Evolutionary conservation across 129 eudicot species (phyloP).

Genomic region (Flaveria bidentis): DNA sequence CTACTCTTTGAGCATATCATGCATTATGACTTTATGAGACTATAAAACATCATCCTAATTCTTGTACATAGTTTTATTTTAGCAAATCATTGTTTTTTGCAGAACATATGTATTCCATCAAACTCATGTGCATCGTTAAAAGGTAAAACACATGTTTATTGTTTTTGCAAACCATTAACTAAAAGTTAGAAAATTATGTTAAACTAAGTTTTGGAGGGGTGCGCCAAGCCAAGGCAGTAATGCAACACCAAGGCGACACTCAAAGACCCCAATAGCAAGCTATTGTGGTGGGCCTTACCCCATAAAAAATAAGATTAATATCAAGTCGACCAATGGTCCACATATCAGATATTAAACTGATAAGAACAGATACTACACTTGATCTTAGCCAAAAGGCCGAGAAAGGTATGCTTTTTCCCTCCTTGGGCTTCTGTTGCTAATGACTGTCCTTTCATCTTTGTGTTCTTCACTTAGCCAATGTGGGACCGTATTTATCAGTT

Average conservation of each 20-base stretch:
- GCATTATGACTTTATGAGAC: too few relatives aligned
- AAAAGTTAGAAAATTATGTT: too few relatives aligned
- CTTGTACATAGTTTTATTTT: too few relatives aligned
- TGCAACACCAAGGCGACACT: background rate
- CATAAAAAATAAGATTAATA: slow-evolving; percentile 5
- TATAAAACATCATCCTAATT: too few relatives aligned
- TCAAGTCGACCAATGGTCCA: background rate
- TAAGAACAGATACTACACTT: slow-evolving; percentile 66
- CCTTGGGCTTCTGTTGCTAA: too few relatives aligned
- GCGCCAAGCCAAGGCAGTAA: background rate
- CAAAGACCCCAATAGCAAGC: background rate
- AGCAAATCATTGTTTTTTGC: too few relatives aligned
- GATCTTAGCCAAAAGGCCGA: slow-evolving; percentile 95
- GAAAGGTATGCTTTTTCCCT: slow-evolving; percentile 54
- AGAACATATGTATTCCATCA: too few relatives aligned
- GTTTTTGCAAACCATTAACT: too few relatives aligned
- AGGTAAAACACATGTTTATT: too few relatives aligned
- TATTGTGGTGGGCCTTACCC: background rate
- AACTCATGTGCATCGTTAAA: too few relatives aligned
- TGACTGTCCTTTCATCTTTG: too few relatives aligned
- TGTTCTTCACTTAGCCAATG: background rate
- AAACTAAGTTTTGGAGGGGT: background rate
- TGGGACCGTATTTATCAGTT: background rate
- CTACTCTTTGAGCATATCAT: too few relatives aligned
- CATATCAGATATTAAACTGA: slow-evolving; percentile 19